A percentile compares a stretch with the other conserved stretches of the same genome.
phyloP scores from a whole-genome alignment of 2,329 filamentous ascomycete species.

The Colletotrichum siamense region DNA sequence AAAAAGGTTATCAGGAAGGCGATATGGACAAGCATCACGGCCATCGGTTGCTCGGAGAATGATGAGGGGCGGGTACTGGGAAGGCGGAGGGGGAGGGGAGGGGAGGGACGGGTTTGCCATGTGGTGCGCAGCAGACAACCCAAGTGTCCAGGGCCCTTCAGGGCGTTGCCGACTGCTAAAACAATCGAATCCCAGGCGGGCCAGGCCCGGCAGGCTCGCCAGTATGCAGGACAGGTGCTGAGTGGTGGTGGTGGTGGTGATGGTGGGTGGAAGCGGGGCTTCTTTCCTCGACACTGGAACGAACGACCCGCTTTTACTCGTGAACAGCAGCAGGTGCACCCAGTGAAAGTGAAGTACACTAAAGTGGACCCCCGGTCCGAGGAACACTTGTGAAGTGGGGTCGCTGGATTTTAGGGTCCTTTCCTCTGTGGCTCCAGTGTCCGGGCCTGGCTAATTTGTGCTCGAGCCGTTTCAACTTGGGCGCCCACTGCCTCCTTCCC shows the following conservation, averaged over 20 bases:
- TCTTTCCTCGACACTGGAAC: neutral
- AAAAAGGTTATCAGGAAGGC: slow-evolving; percentile 25
- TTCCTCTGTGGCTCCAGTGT: neutral
- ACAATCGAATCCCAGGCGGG: neutral
- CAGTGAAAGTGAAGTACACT: neutral
- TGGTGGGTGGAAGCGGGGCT: neutral
- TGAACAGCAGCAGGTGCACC: too few relatives aligned
- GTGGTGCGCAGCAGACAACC: neutral
- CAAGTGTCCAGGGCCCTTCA: neutral
- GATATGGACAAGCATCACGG: slow-evolving; percentile 27
- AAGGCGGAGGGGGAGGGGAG: neutral
- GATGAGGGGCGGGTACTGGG: neutral
- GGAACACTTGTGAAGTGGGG: neutral
- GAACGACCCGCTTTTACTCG: neutral
- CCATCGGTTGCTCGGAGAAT: slow-evolving; percentile 10
- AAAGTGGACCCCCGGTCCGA: neutral
- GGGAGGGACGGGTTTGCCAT: neutral
- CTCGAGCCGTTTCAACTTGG: slow-evolving; percentile 20
- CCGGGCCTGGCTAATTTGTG: slow-evolving; percentile 2
- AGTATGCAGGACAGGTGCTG: neutral
- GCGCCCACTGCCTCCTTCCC: neutral
- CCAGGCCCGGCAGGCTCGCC: neutral
- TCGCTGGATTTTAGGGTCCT: neutral
- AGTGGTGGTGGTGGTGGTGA: too few relatives aligned
- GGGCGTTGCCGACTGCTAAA: neutral